A percentile compares a stretch with the other conserved stretches of the same genome.
These are phyloP conservation scores for Penicillium sp. DNA, from an alignment of 2,329 filamentous ascomycete species.

Conservation along the genomic window DNA sequence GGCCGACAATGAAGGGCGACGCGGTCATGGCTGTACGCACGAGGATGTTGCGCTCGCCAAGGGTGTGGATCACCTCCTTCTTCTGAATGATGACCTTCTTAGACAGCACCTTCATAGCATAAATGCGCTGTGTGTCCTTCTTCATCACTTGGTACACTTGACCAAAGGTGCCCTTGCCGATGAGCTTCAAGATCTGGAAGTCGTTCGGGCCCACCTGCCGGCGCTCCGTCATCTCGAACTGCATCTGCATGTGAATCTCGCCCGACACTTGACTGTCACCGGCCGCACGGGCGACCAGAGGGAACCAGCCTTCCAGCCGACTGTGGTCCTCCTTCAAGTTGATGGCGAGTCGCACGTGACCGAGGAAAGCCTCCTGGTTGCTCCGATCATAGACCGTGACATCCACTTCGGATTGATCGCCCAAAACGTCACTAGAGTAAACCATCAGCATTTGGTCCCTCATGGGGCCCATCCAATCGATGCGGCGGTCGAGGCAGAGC, in stretches of 20 bases:
- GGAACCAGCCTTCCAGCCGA: constrained; percentile 77
- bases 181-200: constrained; percentile 91
- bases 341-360: constrained; percentile 78
- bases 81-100: constrained; percentile 99
- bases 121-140: constrained; percentile 91
- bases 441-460: constrained; percentile 9
- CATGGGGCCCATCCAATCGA: constrained; percentile 15
- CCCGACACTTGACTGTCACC: constrained; percentile 72
- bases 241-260: constrained; percentile 80
- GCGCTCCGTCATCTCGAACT: constrained; percentile 80
- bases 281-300: constrained; percentile 70
- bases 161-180: constrained; percentile 96
- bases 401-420: constrained; percentile 81
- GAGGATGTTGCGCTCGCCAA: constrained; percentile 94
- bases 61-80: constrained; percentile 96
- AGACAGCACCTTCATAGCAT: constrained; percentile 98
- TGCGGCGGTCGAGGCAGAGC: not conserved
- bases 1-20: constrained; percentile 92
- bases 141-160: constrained; percentile 98
- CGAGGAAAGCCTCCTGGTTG: constrained; percentile 82
- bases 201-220: constrained; percentile 91
- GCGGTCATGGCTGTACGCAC: constrained; percentile 93
- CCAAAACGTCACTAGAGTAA: constrained; percentile 73
- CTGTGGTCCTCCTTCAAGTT: constrained; percentile 62
- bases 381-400: constrained; percentile 88